Evolutionary conservation across 805 yeast genomes (phyloP).

Genomic region (Candida pini): DNA sequence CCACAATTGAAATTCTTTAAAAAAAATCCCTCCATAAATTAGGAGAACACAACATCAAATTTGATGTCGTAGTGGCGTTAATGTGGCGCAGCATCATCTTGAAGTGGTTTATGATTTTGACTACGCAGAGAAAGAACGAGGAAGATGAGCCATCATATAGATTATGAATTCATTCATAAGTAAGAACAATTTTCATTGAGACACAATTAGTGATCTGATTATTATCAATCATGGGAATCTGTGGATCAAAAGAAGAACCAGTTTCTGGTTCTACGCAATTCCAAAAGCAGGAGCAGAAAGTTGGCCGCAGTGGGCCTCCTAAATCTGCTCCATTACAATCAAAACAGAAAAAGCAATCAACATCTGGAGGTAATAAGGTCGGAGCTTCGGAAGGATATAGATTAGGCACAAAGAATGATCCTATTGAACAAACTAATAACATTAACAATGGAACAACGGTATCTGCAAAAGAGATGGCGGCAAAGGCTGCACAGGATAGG

Average conservation of each 20-base stretch:
- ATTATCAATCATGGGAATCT: conserved; percentile 18
- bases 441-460: conserved; percentile 2
- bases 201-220: neutral
- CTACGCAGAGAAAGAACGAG: too few species aligned
- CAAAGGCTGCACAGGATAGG: conserved; percentile 25
- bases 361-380: neutral
- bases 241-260: conserved; percentile 21
- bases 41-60: too few species aligned
- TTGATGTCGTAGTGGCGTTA: too few species aligned
- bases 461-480: conserved; percentile 24
- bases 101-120: neutral
- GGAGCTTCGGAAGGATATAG: conserved; percentile 12
- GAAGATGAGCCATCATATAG: too few species aligned
- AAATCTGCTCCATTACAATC: neutral
- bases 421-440: neutral
- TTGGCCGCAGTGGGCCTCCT: conserved; percentile 2
- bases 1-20: conserved; percentile 33
- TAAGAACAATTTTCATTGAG: neutral
- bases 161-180: too few species aligned
- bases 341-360: conserved; percentile 2
- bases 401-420: conserved; percentile 9
- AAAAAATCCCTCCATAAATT: conserved; percentile 7
- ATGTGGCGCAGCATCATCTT: too few species aligned
- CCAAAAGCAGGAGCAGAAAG: conserved; percentile 2
- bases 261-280: conserved; percentile 2